Base-by-base conservation (phyloP, 306 rosid species). In the Myrica gale region DNA sequence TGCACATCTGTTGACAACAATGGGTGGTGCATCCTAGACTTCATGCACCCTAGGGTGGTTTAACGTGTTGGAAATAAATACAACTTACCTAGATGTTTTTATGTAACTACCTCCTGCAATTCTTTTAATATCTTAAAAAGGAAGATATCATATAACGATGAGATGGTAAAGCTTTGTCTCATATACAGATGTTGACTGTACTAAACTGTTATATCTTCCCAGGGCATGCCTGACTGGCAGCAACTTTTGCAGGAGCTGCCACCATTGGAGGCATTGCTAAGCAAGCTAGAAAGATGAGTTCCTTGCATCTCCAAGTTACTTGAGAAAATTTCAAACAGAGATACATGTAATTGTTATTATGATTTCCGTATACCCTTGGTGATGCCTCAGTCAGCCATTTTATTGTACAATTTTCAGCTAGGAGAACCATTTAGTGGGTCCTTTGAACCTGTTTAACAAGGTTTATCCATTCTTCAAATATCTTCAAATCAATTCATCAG, bases 151-250 rank as follows among this genome's bases (percentile, higher is more conserved):
- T 26, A 26, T 26, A 26, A 1, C 1, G 9, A 9, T 58, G 66
- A 58, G 17, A 58, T 23, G 0, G 66, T 56, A 58, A 23, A 16
- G 9, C 23, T 5, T 58, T 45, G 69, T 70, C 55, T 67, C 50
- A 76, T 15, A 51, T 19, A 66, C 68, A 50, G 16, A 57, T 80
- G 41, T 56, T 45, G 1, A 73, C 51, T 50, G 10, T 75, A 26
- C 51, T 47, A 17, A 70, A 48, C 52, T 53, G 26, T 44, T 47
- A 54, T 66, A 62, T 48, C 62, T 73, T 86, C 69, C 74, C 96
- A 92, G 99, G 99, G 99, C 58, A 87, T 92, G 90, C 99, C 99
- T n/a, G 96, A 92, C 82, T 92, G 99, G 99, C 80, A 74, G 83
- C 83, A 95, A 87, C 92, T 95, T 73, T 72, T 82, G 77, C 60